Percentiles rank a stretch among this genome's conserved stretches.
Evolutionary conservation across 306 rosid species (phyloP).

Genomic region (Vicia villosa): DNA sequence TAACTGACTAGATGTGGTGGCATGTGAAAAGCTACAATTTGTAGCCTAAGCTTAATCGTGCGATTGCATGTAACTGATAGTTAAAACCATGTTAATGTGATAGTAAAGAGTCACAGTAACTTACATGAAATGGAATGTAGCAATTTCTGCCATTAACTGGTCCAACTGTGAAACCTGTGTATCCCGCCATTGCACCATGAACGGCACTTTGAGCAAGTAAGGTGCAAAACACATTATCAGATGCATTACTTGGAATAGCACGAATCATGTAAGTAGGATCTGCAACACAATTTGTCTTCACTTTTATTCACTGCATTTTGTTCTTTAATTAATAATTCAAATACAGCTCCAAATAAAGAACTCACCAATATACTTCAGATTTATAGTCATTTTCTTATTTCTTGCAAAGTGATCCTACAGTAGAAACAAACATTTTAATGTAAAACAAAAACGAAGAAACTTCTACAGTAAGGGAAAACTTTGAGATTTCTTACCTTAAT

Average conservation of each 20-base stretch:
- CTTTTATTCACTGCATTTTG: slow-evolving; percentile 13
- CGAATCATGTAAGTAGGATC: slow-evolving; percentile 88
- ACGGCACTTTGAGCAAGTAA: slow-evolving; percentile 75
- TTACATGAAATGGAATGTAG: slow-evolving; percentile 71
- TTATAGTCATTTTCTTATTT: slow-evolving; percentile 45
- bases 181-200: slow-evolving; percentile 84
- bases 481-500: slow-evolving; percentile 52
- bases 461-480: background rate
- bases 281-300: slow-evolving; percentile 28
- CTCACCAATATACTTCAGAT: slow-evolving; percentile 75
- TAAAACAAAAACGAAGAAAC: background rate
- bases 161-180: slow-evolving; percentile 70
- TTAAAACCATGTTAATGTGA: background rate
- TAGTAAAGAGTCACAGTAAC: slow-evolving; percentile 24
- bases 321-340: background rate
- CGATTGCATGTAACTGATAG: too few relatives aligned
- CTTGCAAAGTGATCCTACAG: slow-evolving; percentile 64
- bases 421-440: slow-evolving; percentile 7
- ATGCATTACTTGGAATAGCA: slow-evolving; percentile 71
- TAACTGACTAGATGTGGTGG: too few relatives aligned
- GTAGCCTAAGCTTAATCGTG: background rate
- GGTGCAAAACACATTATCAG: slow-evolving; percentile 70
- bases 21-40: background rate
- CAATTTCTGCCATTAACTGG: slow-evolving; percentile 68
- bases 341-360: background rate